phyloP scores from a whole-genome alignment of 2,329 filamentous ascomycete species.

The Biscogniauxia sp. region DNA sequence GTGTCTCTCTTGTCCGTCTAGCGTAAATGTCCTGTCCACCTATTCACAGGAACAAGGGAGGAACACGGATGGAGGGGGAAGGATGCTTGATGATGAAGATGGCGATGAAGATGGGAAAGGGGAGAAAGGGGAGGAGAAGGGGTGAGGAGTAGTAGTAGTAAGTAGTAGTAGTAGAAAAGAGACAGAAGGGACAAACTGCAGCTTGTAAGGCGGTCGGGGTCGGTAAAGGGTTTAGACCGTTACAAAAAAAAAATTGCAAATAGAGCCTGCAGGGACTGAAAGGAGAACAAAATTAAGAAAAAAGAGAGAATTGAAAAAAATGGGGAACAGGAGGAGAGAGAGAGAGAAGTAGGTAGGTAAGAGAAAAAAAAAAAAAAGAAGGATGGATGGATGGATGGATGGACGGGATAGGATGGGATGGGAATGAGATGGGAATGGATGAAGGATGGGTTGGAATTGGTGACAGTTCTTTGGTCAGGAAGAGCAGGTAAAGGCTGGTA shows the following conservation, averaged over 20 bases:
- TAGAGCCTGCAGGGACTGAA: conserved; percentile 3
- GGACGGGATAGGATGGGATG: not conserved
- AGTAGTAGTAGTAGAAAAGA: no score
- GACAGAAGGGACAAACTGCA: no score
- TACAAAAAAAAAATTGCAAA: not conserved
- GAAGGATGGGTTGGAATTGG: not conserved
- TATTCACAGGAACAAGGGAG: not conserved
- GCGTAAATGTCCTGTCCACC: not conserved
- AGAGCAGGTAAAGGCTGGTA: not conserved
- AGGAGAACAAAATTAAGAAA: conserved; percentile 6
- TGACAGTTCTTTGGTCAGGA: not conserved
- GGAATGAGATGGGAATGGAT: not conserved
- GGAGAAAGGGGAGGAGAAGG: no score
- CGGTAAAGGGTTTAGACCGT: not conserved
- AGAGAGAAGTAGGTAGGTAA: conserved; percentile 10
- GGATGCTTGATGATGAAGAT: no score
- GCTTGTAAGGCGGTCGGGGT: not conserved
- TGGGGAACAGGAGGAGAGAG: conserved; percentile 8
- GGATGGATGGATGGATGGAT: conserved; percentile 5
- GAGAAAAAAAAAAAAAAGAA: conserved; percentile 36
- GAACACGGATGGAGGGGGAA: no score
- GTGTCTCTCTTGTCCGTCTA: no score
- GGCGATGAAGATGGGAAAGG: no score
- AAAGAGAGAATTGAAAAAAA: conserved; percentile 15
- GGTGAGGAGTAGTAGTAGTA: no score